Evolutionary conservation across 192 early-diverging fungal genomes (phyloP), one percentile per base, ranked within the genome.

Genomic region (Coemansia sp.): DNA sequence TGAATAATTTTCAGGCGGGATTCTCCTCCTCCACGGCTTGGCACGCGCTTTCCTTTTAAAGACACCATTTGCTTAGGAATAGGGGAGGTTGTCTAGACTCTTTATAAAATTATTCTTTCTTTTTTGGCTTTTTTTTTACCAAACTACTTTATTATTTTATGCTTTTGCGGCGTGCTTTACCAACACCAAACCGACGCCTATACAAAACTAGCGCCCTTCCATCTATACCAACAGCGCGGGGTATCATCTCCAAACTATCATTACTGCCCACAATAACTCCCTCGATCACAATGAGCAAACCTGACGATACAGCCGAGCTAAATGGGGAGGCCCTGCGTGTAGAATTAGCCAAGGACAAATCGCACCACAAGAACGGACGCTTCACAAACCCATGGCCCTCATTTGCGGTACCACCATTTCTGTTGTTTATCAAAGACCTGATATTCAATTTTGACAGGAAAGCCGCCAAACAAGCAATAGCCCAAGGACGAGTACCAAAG

Each of bases 301-400:
- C 22, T 38, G 36, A 38, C 22, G 59, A 61, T 10, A 20, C 36
- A 22, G 20, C 12, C 47, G 38, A 69, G 42, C 29, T 57, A 16
- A 57, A 12, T 13, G 54, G 54, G 11, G 54, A 57, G 5, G 22
- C 54, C 3, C 27, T 57, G 24, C 54, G 54, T 24, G 3, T 31
- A 16, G 54, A 57, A 29, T 36, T 69, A n/a, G 49, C 63, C 22
- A 46, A 68, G 40, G 65, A 73, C 64, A 79, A 74, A 38, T 74
- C 76, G 18, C 86, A 89, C 63, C 87, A 89, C 47, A 70, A 74
- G 44, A 75, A 78, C 40, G 86, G 87, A n/a, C 88, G 89, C 6
- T 92, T 92, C 57, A 55, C 65, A 2, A 92, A 91, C 76, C 91
- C 91, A 3, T 92, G 91, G 91, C 79, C 86, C 2, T 86, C 84